Base-by-base conservation (phyloP, 371 early-diverging fungal genomes). In the Apophysomyces elegans region DNA sequence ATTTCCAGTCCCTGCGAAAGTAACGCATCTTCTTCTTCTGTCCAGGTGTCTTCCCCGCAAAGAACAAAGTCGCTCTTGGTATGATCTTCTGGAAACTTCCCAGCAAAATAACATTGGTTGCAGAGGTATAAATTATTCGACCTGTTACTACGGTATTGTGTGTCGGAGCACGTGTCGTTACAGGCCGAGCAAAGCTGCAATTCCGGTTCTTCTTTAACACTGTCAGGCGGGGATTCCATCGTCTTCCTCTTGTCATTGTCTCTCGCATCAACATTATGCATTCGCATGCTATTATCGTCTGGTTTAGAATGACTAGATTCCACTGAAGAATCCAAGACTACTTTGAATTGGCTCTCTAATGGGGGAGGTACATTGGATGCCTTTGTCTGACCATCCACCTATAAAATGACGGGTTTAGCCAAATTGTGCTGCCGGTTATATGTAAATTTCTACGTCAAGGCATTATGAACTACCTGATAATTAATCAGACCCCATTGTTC, bases 401-500 rank as follows among this genome's bases (percentile, higher is more conserved):
- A 72, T 16, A 43, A 26, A 26, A 26, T 0, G 32, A 21, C 92
- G 90, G 5, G 95, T 95, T 26, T 91, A 85, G 14, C 88, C 85
- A 64, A 93, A 92, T 50, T 21, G 9, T 16, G n/a, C 21, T 50
- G 8, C 54, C 32, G 32, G 32, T 26, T 26, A 26, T 26, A 26
- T 26, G 32, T 26, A 26, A 26, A 26, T 26, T 26, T 26, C 32
- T 26, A 26, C 32, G 32, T 26, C 32, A 26, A 26, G 32, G 32
- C 89, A 90, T 65, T 57, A 50, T 13, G 37, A 21, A 62, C 63
- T 60, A 95, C 96, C 88, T 98, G 98, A 77, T 98, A 99, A 81
- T 99, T 99, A 63, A 99, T 96, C 54, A 99, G 80, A 0, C 99
- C 99, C 99, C 99, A 99, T 78, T 99, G 98, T 79, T 99, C 99